phyloP scores from a whole-genome alignment of 805 yeast species.

The Aciculoconidium aculeatum region DNA sequence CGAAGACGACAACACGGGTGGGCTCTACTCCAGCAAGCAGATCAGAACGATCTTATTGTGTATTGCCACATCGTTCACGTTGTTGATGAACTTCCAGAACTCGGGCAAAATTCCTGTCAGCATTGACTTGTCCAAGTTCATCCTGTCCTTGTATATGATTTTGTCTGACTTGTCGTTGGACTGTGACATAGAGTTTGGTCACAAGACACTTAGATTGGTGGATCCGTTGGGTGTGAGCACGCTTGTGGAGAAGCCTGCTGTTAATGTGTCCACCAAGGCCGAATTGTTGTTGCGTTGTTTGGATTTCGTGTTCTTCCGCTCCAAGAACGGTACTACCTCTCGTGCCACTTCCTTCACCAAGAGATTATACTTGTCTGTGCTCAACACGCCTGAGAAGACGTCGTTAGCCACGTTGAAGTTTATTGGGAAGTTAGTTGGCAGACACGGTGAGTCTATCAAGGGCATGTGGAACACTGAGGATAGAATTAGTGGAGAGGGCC shows the following conservation, averaged over 20 bases:
- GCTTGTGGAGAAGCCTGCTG: conserved; percentile 54
- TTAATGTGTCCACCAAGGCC: conserved; percentile 82
- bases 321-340: conserved; percentile 57
- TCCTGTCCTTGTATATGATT: conserved; percentile 65
- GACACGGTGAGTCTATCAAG: conserved; percentile 61
- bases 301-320: conserved; percentile 75
- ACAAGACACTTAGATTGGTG: conserved; percentile 70
- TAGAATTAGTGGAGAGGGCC: conserved; percentile 71
- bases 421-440: conserved; percentile 65
- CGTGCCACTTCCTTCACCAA: conserved; percentile 82
- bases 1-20: conserved; percentile 20
- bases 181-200: conserved; percentile 80
- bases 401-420: conserved; percentile 72
- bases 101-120: conserved; percentile 56
- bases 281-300: conserved; percentile 74
- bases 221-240: conserved; percentile 56
- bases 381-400: conserved; percentile 86
- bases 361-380: conserved; percentile 57
- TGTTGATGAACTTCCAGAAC: conserved; percentile 64
- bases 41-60: conserved; percentile 75
- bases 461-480: conserved; percentile 87
- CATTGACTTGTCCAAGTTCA: conserved; percentile 71
- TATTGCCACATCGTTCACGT: conserved; percentile 83
- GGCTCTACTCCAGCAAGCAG: conserved; percentile 32
- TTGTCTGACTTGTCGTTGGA: conserved; percentile 67